phyloP scores from a whole-genome alignment of 129 eudicot genomes.

The Flaveria bidentis region DNA sequence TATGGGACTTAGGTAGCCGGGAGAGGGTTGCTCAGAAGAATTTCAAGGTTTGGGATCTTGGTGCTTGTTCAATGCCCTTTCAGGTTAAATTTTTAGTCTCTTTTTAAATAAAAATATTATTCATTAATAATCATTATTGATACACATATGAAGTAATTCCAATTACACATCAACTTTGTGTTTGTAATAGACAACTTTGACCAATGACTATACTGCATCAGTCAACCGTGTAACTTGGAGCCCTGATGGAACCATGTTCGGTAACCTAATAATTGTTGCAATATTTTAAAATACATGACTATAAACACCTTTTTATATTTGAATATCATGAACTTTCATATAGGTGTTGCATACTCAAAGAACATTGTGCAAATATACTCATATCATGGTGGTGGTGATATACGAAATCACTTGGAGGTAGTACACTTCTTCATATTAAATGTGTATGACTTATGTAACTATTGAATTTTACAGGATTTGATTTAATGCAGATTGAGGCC shows the following conservation, averaged over 20 bases:
- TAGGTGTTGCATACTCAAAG: constrained; percentile 91
- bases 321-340: constrained; percentile 12
- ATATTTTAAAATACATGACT: not conserved
- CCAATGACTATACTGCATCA: constrained; percentile 66
- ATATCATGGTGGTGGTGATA: constrained; percentile 63
- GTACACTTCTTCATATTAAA: not conserved
- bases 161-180: constrained; percentile 2
- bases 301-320: constrained; percentile 20
- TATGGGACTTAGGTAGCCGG: constrained; percentile 73
- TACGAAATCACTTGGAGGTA: constrained; percentile 82
- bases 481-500: constrained; percentile 77
- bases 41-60: constrained; percentile 77
- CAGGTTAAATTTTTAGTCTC: constrained; percentile 50
- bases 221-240: constrained; percentile 82
- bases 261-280: constrained; percentile 36
- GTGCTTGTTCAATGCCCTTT: constrained; percentile 58
- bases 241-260: constrained; percentile 75
- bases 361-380: constrained; percentile 74
- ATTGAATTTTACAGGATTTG: not conserved
- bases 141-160: constrained; percentile 2
- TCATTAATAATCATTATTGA: not conserved
- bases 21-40: constrained; percentile 67
- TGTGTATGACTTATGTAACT: not conserved
- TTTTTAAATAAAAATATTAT: constrained; percentile 6
- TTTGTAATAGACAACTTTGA: constrained; percentile 56